A percentile compares a stretch with the other conserved stretches of the same genome.
phyloP scores from a whole-genome alignment of 345 rosid species.

The Eucalyptus cladocalyx region DNA sequence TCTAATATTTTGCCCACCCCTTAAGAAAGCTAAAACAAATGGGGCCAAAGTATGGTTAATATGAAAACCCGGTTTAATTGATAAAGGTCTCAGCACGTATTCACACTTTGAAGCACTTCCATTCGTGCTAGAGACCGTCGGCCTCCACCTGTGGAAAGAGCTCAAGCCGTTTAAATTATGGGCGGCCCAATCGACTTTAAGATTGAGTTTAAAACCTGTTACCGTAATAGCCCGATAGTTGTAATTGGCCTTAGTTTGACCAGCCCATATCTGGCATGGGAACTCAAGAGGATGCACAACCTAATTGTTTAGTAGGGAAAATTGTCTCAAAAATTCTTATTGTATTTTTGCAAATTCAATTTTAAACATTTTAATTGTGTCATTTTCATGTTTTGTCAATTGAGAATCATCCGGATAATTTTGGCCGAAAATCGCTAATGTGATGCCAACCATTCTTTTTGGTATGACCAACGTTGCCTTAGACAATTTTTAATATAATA shows the following conservation, averaged over 20 bases:
- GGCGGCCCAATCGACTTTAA: neutral
- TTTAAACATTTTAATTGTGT: too few relatives aligned
- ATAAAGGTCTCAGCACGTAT: rapidly evolving
- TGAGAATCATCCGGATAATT: rapidly evolving
- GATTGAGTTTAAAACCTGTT: neutral
- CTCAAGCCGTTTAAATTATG: neutral
- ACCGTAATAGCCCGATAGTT: neutral
- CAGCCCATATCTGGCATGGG: neutral
- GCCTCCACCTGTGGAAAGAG: neutral
- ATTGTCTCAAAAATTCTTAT: rapidly evolving
- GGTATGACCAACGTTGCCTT: rapidly evolving
- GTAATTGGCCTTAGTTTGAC: neutral
- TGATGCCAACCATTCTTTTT: rapidly evolving
- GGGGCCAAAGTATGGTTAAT: neutral
- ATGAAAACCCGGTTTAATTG: neutral
- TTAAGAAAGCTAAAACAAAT: rapidly evolving
- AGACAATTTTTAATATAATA: too few relatives aligned
- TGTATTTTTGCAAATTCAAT: rapidly evolving
- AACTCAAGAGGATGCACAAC: neutral
- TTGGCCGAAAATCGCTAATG: rapidly evolving
- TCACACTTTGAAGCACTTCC: neutral
- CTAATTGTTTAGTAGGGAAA: too few relatives aligned
- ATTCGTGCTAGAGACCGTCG: neutral
- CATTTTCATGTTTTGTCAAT: rapidly evolving
- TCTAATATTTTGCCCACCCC: too few relatives aligned